Percentiles rank a stretch among this genome's conserved stretches.
Evolutionary conservation across 2,329 filamentous ascomycete genomes (phyloP).

Genomic region (Paecilomyces dactylethromorphus): DNA sequence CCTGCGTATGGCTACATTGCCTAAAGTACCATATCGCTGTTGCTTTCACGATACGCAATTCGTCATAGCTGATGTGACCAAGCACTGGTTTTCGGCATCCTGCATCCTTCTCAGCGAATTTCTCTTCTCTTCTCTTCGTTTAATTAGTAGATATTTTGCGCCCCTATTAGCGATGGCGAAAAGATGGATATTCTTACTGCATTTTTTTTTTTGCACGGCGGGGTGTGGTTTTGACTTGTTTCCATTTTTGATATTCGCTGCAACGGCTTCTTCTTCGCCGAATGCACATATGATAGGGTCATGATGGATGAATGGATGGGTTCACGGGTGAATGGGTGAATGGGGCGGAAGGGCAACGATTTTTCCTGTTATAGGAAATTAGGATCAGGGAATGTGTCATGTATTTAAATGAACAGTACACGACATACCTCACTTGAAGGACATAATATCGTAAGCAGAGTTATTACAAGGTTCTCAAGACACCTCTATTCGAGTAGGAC

Average conservation of each 20-base stretch:
- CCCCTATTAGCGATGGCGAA: not conserved
- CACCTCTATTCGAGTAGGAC: not conserved
- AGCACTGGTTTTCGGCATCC: not conserved
- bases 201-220: not conserved
- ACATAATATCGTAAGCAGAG: not conserved
- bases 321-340: not conserved
- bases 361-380: not conserved
- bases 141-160: not conserved
- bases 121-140: not conserved
- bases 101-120: not conserved
- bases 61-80: not conserved
- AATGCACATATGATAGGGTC: not conserved
- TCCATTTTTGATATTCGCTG: not conserved
- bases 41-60: not conserved
- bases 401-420: not conserved
- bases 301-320: not conserved
- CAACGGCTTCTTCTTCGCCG: not conserved
- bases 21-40: conserved; percentile 11
- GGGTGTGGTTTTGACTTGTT: not conserved
- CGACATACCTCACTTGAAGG: not conserved
- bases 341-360: not conserved
- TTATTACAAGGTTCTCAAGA: not conserved
- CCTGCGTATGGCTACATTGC: conserved; percentile 42
- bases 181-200: not conserved
- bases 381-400: not conserved